Conservation (phyloP, 257 asterid genomes). For the Verbena officinalis region DNA sequence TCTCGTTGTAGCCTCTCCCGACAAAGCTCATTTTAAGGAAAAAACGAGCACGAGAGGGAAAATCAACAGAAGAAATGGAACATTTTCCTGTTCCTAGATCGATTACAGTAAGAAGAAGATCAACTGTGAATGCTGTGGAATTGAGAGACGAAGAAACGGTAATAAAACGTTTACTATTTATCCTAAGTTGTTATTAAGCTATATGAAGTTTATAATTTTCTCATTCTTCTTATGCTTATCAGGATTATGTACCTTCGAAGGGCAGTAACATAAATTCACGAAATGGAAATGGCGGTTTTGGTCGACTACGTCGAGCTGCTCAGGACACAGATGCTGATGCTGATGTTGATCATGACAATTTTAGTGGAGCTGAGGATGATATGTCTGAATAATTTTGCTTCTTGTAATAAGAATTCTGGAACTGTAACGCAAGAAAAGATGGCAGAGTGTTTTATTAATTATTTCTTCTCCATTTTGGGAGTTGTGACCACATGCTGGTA, state of each 20-base stretch:
- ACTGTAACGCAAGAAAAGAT: neutral
- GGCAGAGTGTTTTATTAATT: neutral
- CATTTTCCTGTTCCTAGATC: conserved; percentile 74
- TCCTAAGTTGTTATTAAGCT: neutral
- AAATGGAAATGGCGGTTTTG: conserved; percentile 46
- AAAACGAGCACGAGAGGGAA: conserved; percentile 86
- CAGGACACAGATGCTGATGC: conserved; percentile 43
- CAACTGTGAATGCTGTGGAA: conserved; percentile 54
- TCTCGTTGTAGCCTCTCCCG: conserved; percentile 57
- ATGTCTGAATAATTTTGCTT: conserved; percentile 61
- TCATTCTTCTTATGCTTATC: conserved; percentile 24
- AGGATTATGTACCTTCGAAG: conserved; percentile 61
- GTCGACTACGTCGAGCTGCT: conserved; percentile 39
- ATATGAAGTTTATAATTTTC: neutral
- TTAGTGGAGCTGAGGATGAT: conserved; percentile 72
- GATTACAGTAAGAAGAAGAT: conserved; percentile 72
- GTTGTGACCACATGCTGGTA: too few relatives aligned
- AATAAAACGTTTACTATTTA: conserved; percentile 16
- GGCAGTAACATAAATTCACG: conserved; percentile 39
- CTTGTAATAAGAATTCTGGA: conserved; percentile 12
- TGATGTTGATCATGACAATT: conserved; percentile 41
- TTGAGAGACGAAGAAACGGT: conserved; percentile 72
- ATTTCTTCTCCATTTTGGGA: neutral
- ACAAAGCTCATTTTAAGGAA: conserved; percentile 57
- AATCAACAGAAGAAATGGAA: conserved; percentile 71